phyloP scores from a whole-genome alignment of 352 stramenopile species.

The Phytophthora aleatoria region DNA sequence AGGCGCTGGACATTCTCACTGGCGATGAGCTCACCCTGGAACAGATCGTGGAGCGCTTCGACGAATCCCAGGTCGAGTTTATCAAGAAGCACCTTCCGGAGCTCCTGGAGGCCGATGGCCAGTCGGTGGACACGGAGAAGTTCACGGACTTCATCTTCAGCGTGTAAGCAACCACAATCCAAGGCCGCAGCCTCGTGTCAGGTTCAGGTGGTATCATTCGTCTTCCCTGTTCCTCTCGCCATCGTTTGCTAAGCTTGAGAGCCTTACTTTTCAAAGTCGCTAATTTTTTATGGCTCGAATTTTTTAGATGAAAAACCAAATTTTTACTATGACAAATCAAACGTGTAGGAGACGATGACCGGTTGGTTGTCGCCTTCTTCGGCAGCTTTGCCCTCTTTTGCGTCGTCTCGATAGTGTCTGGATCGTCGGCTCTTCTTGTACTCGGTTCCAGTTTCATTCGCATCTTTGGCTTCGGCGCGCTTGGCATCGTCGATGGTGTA shows the following conservation, averaged over 20 bases:
- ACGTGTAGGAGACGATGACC: constrained; percentile 72
- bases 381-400: constrained; percentile 33
- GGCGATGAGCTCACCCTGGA: constrained; percentile 74
- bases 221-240: constrained; percentile 15
- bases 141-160: constrained; percentile 85
- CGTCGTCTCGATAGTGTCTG: constrained; percentile 35
- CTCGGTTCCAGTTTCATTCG: constrained; percentile 29
- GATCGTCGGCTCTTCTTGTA: constrained; percentile 29
- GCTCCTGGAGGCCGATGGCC: constrained; percentile 55
- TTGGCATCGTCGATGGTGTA: constrained; percentile 44
- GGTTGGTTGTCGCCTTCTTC: constrained; percentile 42
- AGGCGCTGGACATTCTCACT: constrained; percentile 82
- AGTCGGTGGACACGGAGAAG: constrained; percentile 74
- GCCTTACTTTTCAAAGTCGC: constrained; percentile 25
- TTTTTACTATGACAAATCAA: constrained; percentile 62
- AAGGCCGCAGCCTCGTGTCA: constrained; percentile 10
- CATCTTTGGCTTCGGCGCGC: constrained; percentile 26
- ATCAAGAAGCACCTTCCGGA: constrained; percentile 75
- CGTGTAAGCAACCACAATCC: constrained; percentile 43
- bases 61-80: constrained; percentile 72
- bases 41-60: constrained; percentile 86
- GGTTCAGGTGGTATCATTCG: constrained; percentile 19
- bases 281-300: constrained; percentile 39
- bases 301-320: constrained; percentile 39
- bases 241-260: neutral